Conservation (phyloP, 2,329 filamentous ascomycete genomes). For the Tolypocladium cylindrosporum region DNA sequence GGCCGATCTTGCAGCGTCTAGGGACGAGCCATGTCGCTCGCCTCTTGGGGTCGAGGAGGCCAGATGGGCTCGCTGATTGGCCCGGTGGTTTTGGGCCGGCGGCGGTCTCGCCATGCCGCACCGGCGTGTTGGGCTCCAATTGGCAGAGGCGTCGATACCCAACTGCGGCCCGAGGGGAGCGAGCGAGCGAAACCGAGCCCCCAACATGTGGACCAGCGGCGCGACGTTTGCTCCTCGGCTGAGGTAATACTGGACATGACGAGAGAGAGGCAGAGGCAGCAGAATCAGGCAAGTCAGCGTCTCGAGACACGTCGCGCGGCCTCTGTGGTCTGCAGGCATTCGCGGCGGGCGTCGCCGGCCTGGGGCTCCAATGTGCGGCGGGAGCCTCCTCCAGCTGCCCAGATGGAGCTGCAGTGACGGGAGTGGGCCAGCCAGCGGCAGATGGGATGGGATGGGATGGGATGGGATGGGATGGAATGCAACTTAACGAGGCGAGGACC, state of each 20-base stretch:
- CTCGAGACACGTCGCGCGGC: slow-evolving; percentile 2
- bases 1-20: neutral
- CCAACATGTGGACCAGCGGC: neutral
- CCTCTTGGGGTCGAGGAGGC: neutral
- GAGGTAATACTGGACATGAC: neutral
- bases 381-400: neutral
- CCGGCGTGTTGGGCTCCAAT: slow-evolving; percentile 24
- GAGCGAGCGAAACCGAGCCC: neutral
- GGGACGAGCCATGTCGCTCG: neutral
- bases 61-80: slow-evolving; percentile 12
- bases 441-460: neutral
- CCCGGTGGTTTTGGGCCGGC: slow-evolving; percentile 11
- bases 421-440: neutral
- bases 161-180: slow-evolving; percentile 13
- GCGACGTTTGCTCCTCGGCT: neutral
- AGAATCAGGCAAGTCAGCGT: neutral
- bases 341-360: neutral
- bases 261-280: neutral
- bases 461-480: neutral
- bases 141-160: slow-evolving; percentile 28
- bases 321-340: neutral
- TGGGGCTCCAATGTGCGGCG: neutral
- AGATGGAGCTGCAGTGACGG: neutral
- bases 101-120: slow-evolving; percentile 6
- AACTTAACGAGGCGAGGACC: neutral